Conservation (phyloP, 208 protist species). For the Novymonas esmeraldas region DNA sequence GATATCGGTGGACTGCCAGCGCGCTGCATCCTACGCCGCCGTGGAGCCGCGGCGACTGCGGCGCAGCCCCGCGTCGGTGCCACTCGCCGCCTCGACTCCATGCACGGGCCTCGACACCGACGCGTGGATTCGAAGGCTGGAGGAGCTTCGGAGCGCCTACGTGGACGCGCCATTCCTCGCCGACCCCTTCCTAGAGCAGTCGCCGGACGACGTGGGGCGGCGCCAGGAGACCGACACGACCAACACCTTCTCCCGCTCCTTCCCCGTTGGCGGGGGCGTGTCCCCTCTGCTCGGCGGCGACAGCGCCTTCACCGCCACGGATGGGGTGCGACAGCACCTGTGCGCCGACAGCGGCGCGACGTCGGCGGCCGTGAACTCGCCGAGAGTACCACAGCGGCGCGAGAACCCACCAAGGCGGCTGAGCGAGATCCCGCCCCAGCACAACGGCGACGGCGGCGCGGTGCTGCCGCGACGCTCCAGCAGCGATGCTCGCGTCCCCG, state of each 20-base stretch:
- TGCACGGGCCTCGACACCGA: not conserved
- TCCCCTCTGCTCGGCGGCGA: too few species aligned
- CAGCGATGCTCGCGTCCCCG: too few species aligned
- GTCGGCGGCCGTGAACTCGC: not conserved
- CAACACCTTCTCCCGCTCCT: not conserved
- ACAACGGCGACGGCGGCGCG: not conserved
- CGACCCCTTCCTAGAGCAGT: not conserved
- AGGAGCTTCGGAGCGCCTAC: conserved; percentile 1
- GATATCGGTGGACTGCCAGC: conserved; percentile 2
- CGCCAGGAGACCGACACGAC: not conserved
- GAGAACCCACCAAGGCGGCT: not conserved
- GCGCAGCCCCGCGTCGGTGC: not conserved
- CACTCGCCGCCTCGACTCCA: not conserved
- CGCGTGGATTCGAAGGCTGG: not conserved
- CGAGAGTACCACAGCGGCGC: not conserved
- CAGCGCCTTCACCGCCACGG: not conserved
- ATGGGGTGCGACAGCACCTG: not conserved
- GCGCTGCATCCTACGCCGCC: conserved; percentile 13
- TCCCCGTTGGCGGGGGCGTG: not conserved
- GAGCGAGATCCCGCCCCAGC: too few species aligned
- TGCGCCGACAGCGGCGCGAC: not conserved
- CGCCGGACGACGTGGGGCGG: too few species aligned
- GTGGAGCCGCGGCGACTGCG: not conserved
- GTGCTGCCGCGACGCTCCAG: not conserved
- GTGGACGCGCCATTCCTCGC: conserved; percentile 6